phyloP scores from a whole-genome alignment of 768 basidiomycete genomes.

The Naganishia kalamii region DNA sequence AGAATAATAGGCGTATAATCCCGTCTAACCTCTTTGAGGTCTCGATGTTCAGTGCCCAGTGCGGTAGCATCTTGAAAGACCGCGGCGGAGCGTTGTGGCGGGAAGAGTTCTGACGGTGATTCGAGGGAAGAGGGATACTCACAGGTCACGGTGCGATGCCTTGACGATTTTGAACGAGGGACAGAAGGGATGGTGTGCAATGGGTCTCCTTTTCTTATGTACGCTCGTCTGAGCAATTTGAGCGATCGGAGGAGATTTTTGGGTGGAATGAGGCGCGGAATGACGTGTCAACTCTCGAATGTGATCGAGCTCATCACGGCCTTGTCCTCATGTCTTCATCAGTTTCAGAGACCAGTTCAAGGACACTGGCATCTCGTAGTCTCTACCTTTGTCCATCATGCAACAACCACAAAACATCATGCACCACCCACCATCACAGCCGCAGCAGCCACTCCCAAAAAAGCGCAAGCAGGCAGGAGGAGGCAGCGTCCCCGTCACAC shows the following conservation, averaged over 20 bases:
- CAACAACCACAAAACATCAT: constrained; percentile 4
- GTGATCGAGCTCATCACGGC: not conserved
- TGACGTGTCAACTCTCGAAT: not conserved
- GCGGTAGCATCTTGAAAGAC: constrained; percentile 14
- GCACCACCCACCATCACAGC: constrained; percentile 9
- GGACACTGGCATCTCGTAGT: not conserved
- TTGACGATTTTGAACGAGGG: not conserved
- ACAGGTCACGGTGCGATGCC: not conserved
- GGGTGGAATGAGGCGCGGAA: no score
- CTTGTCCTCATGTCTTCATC: not conserved
- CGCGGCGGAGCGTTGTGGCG: not conserved
- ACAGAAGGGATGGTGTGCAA: no score
- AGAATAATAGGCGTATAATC: constrained; percentile 18
- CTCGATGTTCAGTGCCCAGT: constrained; percentile 17
- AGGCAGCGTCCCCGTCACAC: not conserved
- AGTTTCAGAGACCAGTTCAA: not conserved
- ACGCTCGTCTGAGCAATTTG: no score
- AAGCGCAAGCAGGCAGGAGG: constrained; percentile 13
- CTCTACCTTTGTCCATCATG: not conserved
- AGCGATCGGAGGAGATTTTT: no score
- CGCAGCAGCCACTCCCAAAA: not conserved
- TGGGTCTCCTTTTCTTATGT: no score
- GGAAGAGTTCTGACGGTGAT: not conserved
- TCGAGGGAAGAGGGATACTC: not conserved
- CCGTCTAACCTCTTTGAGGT: constrained; percentile 12